Percentiles rank a stretch among this genome's conserved stretches.
Conservation (phyloP, 352 stramenopile species). For the Aphanomyces astaci region DNA sequence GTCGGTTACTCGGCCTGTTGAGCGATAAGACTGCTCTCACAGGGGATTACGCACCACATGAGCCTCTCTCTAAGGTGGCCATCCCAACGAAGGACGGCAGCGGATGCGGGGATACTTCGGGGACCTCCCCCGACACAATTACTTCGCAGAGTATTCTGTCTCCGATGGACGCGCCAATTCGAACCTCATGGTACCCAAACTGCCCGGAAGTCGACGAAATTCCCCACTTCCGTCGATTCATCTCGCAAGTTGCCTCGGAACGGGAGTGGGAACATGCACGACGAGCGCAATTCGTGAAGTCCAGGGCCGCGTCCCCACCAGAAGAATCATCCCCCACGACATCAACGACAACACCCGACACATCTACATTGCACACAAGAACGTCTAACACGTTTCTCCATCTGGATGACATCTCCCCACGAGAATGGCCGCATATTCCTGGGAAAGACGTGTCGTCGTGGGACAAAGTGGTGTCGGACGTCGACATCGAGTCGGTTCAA, state of each 20-base stretch:
- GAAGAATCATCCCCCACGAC: background rate
- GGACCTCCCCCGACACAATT: background rate
- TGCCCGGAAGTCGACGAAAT: background rate
- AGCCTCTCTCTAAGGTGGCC: background rate
- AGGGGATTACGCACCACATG: background rate
- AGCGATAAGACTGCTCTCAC: conserved; percentile 7
- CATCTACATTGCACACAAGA: background rate
- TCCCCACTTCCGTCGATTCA: background rate
- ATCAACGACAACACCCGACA: background rate
- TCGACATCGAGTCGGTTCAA: background rate
- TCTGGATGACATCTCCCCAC: conserved; percentile 32
- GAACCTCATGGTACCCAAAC: background rate
- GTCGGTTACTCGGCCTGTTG: conserved; percentile 7
- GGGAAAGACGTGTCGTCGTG: conserved; percentile 45
- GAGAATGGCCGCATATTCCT: conserved; percentile 65
- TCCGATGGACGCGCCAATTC: background rate
- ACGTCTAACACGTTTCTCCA: background rate
- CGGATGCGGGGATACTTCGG: background rate
- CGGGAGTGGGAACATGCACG: background rate
- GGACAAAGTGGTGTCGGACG: conserved; percentile 32
- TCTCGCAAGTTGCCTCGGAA: background rate
- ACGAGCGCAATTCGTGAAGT: background rate
- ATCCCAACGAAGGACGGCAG: background rate
- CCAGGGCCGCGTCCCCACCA: background rate
- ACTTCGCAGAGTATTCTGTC: background rate